phyloP scores from a whole-genome alignment of 2,329 filamentous ascomycete genomes.

The Ophiostoma australiae region DNA sequence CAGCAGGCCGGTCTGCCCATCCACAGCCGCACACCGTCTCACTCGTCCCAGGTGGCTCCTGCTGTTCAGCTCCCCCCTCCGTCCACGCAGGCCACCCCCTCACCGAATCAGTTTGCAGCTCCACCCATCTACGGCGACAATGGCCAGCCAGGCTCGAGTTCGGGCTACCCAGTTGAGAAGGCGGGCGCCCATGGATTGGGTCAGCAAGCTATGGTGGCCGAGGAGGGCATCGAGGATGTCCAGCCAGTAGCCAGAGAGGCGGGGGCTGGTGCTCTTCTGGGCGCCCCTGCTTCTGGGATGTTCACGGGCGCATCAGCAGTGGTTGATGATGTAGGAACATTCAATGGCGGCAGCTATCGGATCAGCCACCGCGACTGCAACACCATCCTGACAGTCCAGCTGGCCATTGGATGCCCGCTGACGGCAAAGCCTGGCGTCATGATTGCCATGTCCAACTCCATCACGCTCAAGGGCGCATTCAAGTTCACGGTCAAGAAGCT shows the following conservation, averaged over 20 bases:
- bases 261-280: slow-evolving; percentile 34
- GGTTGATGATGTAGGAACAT: slow-evolving; percentile 85
- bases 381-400: slow-evolving; percentile 79
- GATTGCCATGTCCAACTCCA: slow-evolving; percentile 89
- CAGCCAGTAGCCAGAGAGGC: slow-evolving; percentile 33
- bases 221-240: slow-evolving; percentile 20
- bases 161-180: slow-evolving; percentile 35
- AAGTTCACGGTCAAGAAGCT: slow-evolving; percentile 91
- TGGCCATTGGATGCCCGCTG: slow-evolving; percentile 83
- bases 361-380: slow-evolving; percentile 91
- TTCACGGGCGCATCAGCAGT: slow-evolving; percentile 61
- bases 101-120: slow-evolving; percentile 30
- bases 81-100: slow-evolving; percentile 20
- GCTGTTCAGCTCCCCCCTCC: slow-evolving; percentile 19
- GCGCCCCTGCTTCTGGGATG: slow-evolving; percentile 45
- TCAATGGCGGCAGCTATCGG: slow-evolving; percentile 91
- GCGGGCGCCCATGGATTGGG: background rate
- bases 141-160: background rate
- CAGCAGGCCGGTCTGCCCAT: slow-evolving; percentile 32
- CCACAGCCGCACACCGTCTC: slow-evolving; percentile 36
- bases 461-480: slow-evolving; percentile 75
- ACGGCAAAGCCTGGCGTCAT: slow-evolving; percentile 78
- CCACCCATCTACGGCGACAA: slow-evolving; percentile 33
- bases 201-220: background rate
- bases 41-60: slow-evolving; percentile 23